Base-by-base conservation (phyloP, 2,329 filamentous ascomycete genomes). In the Amauroascus niger region DNA sequence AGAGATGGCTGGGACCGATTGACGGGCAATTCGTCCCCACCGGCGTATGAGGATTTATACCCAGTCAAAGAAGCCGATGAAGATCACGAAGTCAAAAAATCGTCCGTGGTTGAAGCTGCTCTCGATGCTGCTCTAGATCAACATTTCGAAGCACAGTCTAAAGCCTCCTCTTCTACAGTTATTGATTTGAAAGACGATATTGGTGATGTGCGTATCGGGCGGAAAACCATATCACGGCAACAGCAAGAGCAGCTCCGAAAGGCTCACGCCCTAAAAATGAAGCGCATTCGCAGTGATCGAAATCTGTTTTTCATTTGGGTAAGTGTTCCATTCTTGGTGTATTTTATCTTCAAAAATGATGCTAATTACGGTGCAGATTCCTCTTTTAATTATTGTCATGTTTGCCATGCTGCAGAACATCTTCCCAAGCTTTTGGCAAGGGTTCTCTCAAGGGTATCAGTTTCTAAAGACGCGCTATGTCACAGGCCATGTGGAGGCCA, bases 41-140 rank as follows among this genome's bases (percentile, higher is more conserved):
- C 87, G 8, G 80, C 87, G 0, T 93, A 93, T 59, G 83, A 89
- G 51, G 87, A 90, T 46, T 79, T 93, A 26, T 93, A 82, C 65
- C 87, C 86, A 4, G 65, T 67, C 39, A 64, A 69, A 22, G 55
- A 60, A 28, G 61, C 61, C 20, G 67, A 65, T 53, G 67, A 65
- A 43, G 70, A 73, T 44, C 65, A 63, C 35, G 70, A 70, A 26
- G 61, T 72, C 6, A 74, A 76, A 55, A 73, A 73, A 53, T 65
- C 65, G 8, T 71, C 68, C n/a, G 60, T 71, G 39, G 49, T 74
- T 11, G 67, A 65, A 52, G 73, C 73, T 6, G 71, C 70, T 18
- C 63, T 70, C 1, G 73, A 76, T 47, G 69, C 72, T 18, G 70
- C 68, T 22, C 52, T 71, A 24, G 73, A 76, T 58, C 64, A 70